Evolutionary conservation across 2,329 filamentous ascomycete species (phyloP).

Genomic region (Chaetomium strumarium): DNA sequence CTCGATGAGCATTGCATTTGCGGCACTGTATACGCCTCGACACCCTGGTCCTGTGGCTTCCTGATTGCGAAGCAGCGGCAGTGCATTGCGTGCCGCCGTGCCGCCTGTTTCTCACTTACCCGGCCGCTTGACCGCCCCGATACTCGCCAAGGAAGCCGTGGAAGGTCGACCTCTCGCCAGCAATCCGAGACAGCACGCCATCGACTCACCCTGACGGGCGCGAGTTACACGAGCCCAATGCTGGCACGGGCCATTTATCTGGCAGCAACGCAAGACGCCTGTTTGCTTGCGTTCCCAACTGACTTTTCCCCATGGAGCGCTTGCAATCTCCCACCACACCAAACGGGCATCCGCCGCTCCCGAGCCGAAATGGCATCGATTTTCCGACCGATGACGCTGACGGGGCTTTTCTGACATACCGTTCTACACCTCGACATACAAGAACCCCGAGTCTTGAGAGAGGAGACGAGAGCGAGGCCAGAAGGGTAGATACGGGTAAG

Average conservation of each 20-base stretch:
- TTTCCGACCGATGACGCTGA: constrained; percentile 20
- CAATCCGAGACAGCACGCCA: constrained; percentile 26
- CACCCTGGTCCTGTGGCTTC: constrained; percentile 1
- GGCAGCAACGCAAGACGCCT: constrained; percentile 22
- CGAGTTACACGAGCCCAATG: constrained; percentile 24
- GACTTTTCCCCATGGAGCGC: constrained; percentile 19
- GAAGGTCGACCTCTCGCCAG: constrained; percentile 13
- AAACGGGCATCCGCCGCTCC: constrained; percentile 16
- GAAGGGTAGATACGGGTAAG: constrained; percentile 19
- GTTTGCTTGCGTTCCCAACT: constrained; percentile 16
- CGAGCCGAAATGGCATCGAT: constrained; percentile 24
- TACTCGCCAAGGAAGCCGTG: constrained; percentile 5
- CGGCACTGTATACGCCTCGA: neutral
- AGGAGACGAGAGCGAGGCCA: neutral
- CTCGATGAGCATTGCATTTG: neutral
- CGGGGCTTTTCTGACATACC: constrained; percentile 16
- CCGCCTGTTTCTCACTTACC: constrained; percentile 11
- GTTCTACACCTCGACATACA: constrained; percentile 18
- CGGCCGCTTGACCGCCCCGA: constrained; percentile 19
- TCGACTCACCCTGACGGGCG: constrained; percentile 22
- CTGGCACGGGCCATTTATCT: constrained; percentile 23
- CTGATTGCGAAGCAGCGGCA: constrained; percentile 22
- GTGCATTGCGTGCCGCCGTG: constrained; percentile 26
- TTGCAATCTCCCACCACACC: constrained; percentile 17
- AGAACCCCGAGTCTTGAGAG: constrained; percentile 4